Evolutionary conservation across 768 basidiomycete species (phyloP), one percentile per base, ranked within the genome.

Genomic region (Psilocybe sp.): DNA sequence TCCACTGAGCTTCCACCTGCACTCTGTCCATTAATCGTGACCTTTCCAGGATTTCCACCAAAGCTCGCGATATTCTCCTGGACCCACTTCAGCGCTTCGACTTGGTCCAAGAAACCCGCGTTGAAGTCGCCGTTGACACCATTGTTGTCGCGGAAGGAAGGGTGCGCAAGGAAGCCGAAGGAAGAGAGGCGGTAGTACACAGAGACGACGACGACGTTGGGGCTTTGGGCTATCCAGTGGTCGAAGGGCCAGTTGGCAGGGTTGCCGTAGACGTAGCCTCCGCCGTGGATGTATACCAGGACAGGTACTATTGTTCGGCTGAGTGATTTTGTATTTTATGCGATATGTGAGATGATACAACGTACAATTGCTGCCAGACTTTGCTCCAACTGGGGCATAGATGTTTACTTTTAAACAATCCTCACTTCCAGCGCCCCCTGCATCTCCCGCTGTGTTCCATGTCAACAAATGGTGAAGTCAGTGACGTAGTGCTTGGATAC

Each of bases 331-430:
- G 12, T 14, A 34, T 6, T 36, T n/a, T 7, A 8, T n/a, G n/a
- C n/a, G n/a, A n/a, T n/a, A n/a, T n/a, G 20, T 4, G 18, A 46
- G 18, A 42, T 18, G 47, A 43, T 50, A 15, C 10, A 18, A 57
- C 79, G 56, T 52, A 82, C 81, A 56, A 31, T 79, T 74, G 52
- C 75, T 77, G 1, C 74, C 69, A 19, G 63, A 56, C 32, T 71
- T 76, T 3, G 76, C 73, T 6, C 73, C 71, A 5, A 69, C 64
- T 2, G 84, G 84, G 9, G 79, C 64, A 49, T 85, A 85, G 11
- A 87, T 71, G 59, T 86, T 83, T n/a, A 85, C 67, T 44, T 85
- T 84, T 32, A 86, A 63, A 53, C 82, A 86, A 53, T 85, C 83
- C 64, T 86, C 84, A 38, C 76, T 78, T 10, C 85, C 84, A 11